Base-by-base conservation (phyloP, 106 monocot genomes). In the Posidonia australis region DNA sequence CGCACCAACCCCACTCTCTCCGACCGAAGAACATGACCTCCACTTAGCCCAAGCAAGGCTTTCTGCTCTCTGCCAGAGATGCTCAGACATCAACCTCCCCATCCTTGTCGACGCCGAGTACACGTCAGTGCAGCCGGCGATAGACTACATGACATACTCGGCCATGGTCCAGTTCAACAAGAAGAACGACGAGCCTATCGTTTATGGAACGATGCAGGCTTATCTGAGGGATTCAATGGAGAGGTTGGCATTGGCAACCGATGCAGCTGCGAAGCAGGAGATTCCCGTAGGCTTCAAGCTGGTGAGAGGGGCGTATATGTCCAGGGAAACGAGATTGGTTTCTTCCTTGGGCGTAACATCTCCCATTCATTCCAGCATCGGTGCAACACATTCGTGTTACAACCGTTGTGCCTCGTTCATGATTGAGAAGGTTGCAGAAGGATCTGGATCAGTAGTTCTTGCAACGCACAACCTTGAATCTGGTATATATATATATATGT, bases 71-170 rank as follows among this genome's bases (percentile, higher is more conserved):
- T 85, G 83, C 73, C 31, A 18, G 21, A 46, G 75, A 43, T 99
- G 98, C 55, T 36, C 73, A 2, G 72, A 80, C 16, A 10, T 51
- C 47, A 65, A 77, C 46, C 67, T 91, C 27, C 84, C 83, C 3
- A 57, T 99, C 46, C 83, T 99, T 13, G 67, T 99, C 31, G 98
- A 99, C 54, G 98, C 91, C 3, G 91, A 99, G 79, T 99, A 99
- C 85, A 71, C 98, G 0, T 79, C 98, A 0, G 88, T 99, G 29
- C 98, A 99, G 46, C 98, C 98, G 0, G 87, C 91, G 22, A 91
- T 99, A 47, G 98, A 99, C 53, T 81, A 99, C 82, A 69, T 99
- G 54, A 83, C 81, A 0, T 99, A 75, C 46, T 51, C 75, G 0
- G 98, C 79, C 1, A 81, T 81, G 7, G 31, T 81, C 9, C 21